These are phyloP conservation scores for Stachybotrys elegans DNA, from an alignment of 2,329 filamentous ascomycete genomes.

Conservation along the genomic window DNA sequence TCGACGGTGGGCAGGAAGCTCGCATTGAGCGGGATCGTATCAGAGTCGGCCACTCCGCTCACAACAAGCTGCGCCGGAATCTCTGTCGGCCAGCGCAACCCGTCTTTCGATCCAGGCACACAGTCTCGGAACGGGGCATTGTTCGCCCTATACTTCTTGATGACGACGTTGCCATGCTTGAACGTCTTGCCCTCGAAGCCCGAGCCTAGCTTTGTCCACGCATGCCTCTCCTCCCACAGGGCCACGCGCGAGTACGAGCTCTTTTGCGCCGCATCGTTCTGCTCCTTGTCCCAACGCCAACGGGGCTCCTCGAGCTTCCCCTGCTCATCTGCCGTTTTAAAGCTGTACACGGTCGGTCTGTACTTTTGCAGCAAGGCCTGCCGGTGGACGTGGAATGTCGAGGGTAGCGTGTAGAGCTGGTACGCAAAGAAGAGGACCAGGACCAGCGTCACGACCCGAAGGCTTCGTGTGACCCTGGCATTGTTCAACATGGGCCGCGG, in stretches of 20 bases:
- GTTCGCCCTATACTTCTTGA: conserved; percentile 22
- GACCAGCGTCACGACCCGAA: not conserved
- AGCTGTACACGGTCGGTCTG: conserved; percentile 12
- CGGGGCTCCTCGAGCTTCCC: conserved; percentile 1
- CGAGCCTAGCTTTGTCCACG: conserved; percentile 21
- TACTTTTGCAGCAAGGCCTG: conserved; percentile 14
- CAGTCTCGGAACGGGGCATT: conserved; percentile 26
- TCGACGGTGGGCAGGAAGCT: conserved; percentile 23
- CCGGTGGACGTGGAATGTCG: conserved; percentile 5
- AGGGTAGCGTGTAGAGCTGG: conserved; percentile 4
- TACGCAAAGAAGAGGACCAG: conserved; percentile 8
- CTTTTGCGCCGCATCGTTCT: not conserved
- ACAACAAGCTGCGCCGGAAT: conserved; percentile 22
- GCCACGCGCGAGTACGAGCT: conserved; percentile 9
- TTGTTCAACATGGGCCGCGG: conserved; percentile 6
- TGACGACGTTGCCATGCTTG: conserved; percentile 19
- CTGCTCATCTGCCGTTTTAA: conserved; percentile 6
- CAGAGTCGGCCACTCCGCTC: conserved; percentile 14
- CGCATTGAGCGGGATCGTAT: conserved; percentile 4
- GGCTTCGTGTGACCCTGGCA: conserved; percentile 3
- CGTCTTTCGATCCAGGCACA: conserved; percentile 11
- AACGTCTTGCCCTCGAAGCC: conserved; percentile 26
- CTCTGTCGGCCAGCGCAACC: conserved; percentile 24
- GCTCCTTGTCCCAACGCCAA: conserved; percentile 10
- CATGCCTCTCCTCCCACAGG: conserved; percentile 13